Conservation (phyloP, 345 rosid species). For the Salix koriyanagi region DNA sequence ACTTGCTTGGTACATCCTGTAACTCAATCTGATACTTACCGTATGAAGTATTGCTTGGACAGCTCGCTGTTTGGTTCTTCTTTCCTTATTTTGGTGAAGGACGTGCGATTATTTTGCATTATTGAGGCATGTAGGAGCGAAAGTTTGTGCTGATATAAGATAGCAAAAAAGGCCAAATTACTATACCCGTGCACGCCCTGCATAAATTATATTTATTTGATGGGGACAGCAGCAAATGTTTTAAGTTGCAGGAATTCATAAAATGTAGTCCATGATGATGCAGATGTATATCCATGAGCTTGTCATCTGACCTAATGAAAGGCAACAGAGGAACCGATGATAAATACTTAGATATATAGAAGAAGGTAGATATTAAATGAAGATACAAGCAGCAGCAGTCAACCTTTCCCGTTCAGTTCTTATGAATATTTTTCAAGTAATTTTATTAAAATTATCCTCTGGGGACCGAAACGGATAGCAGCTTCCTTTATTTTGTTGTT, state of each 20-base stretch:
- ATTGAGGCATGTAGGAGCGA: slow-evolving; percentile 1
- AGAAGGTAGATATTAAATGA: not conserved
- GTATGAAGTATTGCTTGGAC: slow-evolving; percentile 13
- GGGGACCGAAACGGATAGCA: not conserved
- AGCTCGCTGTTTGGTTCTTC: slow-evolving; percentile 5
- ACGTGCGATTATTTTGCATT: slow-evolving; percentile 11
- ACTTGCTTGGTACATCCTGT: not conserved
- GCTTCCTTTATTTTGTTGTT: not conserved
- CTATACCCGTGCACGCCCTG: slow-evolving; percentile 14
- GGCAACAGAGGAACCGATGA: no score
- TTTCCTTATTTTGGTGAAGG: slow-evolving; percentile 18
- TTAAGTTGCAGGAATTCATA: not conserved
- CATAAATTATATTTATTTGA: slow-evolving; percentile 14
- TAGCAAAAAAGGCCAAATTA: slow-evolving; percentile 10
- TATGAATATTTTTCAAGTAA: not conserved
- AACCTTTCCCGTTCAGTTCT: not conserved
- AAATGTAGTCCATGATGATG: not conserved
- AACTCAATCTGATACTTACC: not conserved
- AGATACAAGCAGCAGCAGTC: not conserved
- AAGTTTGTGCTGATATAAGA: slow-evolving; percentile 6
- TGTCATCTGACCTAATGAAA: no score
- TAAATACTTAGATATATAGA: no score
- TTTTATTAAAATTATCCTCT: not conserved
- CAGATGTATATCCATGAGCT: not conserved
- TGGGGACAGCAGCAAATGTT: slow-evolving; percentile 16